A percentile compares a stretch with the other conserved stretches of the same genome.
Evolutionary conservation across 306 rosid genomes (phyloP).

Genomic region (Fagus crenata): DNA sequence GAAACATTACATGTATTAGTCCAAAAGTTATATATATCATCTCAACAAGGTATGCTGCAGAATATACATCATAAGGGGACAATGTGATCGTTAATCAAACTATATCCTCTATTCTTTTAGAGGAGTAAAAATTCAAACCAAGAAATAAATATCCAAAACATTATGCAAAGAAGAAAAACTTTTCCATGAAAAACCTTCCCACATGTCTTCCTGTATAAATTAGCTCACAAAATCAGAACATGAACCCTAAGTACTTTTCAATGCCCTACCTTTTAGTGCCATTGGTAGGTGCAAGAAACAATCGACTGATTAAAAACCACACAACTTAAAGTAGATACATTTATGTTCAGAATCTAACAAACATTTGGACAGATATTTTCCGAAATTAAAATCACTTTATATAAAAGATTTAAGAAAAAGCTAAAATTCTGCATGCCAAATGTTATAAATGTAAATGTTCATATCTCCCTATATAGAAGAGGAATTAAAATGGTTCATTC

Average conservation of each 20-base stretch:
- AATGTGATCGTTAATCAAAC: neutral
- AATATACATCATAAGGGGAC: conserved; percentile 12
- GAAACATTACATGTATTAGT: conserved; percentile 37
- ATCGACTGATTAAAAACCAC: neutral
- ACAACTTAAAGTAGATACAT: neutral
- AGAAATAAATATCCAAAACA: neutral
- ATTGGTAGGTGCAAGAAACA: conserved; percentile 18
- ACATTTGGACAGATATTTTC: conserved; percentile 4
- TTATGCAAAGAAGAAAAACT: conserved; percentile 13
- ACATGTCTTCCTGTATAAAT: conserved; percentile 9
- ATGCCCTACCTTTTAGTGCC: conserved; percentile 13
- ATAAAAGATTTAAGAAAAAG: neutral
- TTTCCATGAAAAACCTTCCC: conserved; percentile 20
- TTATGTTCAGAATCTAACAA: conserved; percentile 1
- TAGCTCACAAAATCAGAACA: conserved; percentile 12
- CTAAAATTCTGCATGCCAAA: neutral
- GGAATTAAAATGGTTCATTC: neutral
- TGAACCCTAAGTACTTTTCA: conserved; percentile 3
- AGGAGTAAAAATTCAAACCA: neutral
- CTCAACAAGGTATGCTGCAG: conserved; percentile 4
- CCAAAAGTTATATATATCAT: conserved; percentile 10
- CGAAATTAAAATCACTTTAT: neutral
- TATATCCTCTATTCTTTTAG: neutral
- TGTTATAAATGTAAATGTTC: neutral
- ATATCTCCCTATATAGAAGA: neutral